Base-by-base conservation (phyloP, 2,329 filamentous ascomycete species). In the Aaosphaeria pasadenensis region DNA sequence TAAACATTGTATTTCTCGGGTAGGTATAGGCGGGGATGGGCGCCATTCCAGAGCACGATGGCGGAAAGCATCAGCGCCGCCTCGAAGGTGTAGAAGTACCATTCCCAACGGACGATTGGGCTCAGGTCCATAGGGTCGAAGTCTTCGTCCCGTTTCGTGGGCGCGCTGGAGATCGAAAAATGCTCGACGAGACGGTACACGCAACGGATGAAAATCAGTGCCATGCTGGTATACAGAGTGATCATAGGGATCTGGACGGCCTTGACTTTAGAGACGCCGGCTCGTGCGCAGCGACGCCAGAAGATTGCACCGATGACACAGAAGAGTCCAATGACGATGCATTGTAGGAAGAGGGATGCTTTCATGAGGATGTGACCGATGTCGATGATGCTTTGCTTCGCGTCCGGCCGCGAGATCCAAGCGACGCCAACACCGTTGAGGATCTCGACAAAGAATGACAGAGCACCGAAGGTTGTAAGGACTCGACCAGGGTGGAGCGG, bases 401-500 rank as follows among this genome's bases (percentile, higher is more conserved):
- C 57, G 7, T 56, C 55, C 1, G 60, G 57, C 44, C 75, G 76
- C 7, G 73, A 65, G 11, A 72, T 58, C 45, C 70, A 62, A 2
- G 69, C 62, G 5, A 77, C 77, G 4, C 79, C 79, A 46, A 76
- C 74, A 4, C 66, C 75, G 11, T 77, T 78, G 13, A 82, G 62
- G 11, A 73, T 51, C 36, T 80, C 75, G 11, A 84, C 72, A 0
- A 74, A 57, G 1, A 66, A 54, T 31, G 81, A 78, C n/a, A 80
- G 61, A 4, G 73, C 60, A 24, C 84, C 70, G 54, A 84, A 79
- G 3, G 74, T 75, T 54, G 81, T 83, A 55, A 85, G 78, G 4
- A 82, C 71, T 5, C 78, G 74, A 3, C 77, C 77, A 0, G 79
- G 79, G 50, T 81, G 76, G 6, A 82, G 72, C 0, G 81, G 81